Conservation (phyloP, 2,329 filamentous ascomycete genomes). For the Trichoderma guizhouense region DNA sequence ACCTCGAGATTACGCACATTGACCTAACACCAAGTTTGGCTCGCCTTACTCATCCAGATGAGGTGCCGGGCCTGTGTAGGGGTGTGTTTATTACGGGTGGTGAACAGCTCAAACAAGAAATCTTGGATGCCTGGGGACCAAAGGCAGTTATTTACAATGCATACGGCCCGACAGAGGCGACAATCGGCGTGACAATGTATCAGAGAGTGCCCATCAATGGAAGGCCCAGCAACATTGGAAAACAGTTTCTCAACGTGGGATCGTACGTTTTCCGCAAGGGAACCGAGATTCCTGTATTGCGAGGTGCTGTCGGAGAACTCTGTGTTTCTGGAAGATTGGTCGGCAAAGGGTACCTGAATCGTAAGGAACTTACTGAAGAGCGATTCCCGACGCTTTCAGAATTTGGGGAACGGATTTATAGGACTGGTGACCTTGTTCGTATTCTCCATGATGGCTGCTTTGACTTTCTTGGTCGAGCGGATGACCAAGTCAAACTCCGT, state of each 20-base stretch:
- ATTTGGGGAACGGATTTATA: constrained; percentile 66
- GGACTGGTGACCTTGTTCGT: constrained; percentile 84
- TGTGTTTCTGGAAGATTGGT: constrained; percentile 86
- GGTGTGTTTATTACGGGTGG: constrained; percentile 94
- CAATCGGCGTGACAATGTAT: constrained; percentile 89
- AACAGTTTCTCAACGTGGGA: constrained; percentile 83
- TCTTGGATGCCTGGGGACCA: constrained; percentile 80
- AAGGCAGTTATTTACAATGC: constrained; percentile 84
- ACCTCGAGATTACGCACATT: constrained; percentile 78
- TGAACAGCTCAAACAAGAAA: constrained; percentile 83
- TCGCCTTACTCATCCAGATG: constrained; percentile 70
- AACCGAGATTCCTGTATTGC: constrained; percentile 67
- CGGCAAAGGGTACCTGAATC: constrained; percentile 83
- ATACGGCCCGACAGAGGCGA: constrained; percentile 88
- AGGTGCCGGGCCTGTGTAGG: constrained; percentile 73
- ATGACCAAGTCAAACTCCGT: constrained; percentile 89
- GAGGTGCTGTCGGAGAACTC: constrained; percentile 80
- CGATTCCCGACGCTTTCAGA: constrained; percentile 65
- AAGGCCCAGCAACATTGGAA: constrained; percentile 82
- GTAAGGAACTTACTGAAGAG: constrained; percentile 71
- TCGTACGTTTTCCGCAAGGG: constrained; percentile 71
- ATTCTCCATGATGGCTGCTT: constrained; percentile 77
- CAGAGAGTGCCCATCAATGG: constrained; percentile 74
- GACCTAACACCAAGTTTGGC: constrained; percentile 88
- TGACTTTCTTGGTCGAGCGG: constrained; percentile 81